Evolutionary conservation across 495 filamentous ascomycete genomes (phyloP), one percentile per base, ranked within the genome.

Genomic region (Podospora australis): DNA sequence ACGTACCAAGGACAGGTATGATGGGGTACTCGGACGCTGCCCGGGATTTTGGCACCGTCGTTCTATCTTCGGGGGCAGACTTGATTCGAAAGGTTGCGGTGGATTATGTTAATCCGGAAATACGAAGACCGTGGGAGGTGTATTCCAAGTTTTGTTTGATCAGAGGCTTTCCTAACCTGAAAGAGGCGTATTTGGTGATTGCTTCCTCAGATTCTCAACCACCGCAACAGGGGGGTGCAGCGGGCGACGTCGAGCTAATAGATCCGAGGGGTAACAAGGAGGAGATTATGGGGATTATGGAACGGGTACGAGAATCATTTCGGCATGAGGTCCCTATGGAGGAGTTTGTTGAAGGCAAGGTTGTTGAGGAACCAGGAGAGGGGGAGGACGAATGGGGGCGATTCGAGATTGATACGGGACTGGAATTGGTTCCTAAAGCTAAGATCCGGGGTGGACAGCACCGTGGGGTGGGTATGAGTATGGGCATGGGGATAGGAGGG

Each of bases 121-220:
- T 78, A 40, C 68, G 71, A 38, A 55, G 72, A 30, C 72, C 71
- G 20, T 78, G 74, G 74, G 74, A 78, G 57, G 66, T 68, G 1
- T 78, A 75, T 50, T 74, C 69, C 57, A 77, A 78, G 57, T 68
- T 71, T 38, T 60, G 58, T 28, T 50, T 75, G 32, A 57, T 77
- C 30, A 62, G 69, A 36, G 65, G 62, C 35, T 77, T 77, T 38
- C 64, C 59, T 1, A 41, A 57, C 2, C 52, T 76, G 17, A 45
- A 65, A 39, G 66, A 74, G 49, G 58, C 70, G 16, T 60, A 62
- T 26, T 32, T 75, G 14, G 71, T 75, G 26, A 42, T 69, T 35
- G n/a, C 22, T 17, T 6, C 32, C 2, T 11, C 13, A n/a, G 14
- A 19, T 36, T n/a, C 5, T 19, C 30, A 29, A 29, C 6, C 11